Percentiles rank a stretch among this genome's conserved stretches.
These are phyloP conservation scores for Colletotrichum plurivorum DNA, from an alignment of 2,329 filamentous ascomycete species.

Conservation along the genomic window DNA sequence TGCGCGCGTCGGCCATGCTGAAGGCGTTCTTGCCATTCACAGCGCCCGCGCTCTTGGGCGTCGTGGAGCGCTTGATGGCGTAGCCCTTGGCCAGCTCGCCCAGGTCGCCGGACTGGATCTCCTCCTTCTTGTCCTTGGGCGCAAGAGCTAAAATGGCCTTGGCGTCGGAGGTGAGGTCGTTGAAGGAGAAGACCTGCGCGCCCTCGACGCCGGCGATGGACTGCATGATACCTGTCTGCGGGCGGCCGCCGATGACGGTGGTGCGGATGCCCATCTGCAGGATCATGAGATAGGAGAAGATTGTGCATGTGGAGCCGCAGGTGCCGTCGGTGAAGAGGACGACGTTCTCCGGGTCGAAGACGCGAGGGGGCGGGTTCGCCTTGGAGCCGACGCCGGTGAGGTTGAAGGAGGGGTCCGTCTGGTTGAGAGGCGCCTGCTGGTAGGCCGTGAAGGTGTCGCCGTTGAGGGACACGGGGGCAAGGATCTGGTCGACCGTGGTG, in stretches of 20 bases:
- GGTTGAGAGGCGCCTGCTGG: constrained; percentile 58
- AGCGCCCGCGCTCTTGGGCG: constrained; percentile 44
- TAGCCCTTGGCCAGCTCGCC: constrained; percentile 51
- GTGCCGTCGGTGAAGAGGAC: constrained; percentile 68
- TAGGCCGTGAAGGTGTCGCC: constrained; percentile 65
- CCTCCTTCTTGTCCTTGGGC: constrained; percentile 37
- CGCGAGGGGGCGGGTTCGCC: constrained; percentile 57
- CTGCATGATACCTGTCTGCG: constrained; percentile 61
- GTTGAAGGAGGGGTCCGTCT: constrained; percentile 52
- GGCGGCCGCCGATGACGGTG: constrained; percentile 62
- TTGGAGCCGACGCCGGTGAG: constrained; percentile 59
- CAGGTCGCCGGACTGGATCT: constrained; percentile 46
- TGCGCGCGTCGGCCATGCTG: constrained; percentile 47
- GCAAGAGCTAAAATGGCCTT: constrained; percentile 45
- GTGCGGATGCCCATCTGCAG: constrained; percentile 63
- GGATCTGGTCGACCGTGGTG: constrained; percentile 48
- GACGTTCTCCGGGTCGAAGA: constrained; percentile 67
- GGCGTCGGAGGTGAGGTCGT: constrained; percentile 47
- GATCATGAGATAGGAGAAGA: constrained; percentile 69
- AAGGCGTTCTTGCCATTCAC: constrained; percentile 56
- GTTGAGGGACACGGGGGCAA: constrained; percentile 52
- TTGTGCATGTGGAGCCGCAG: constrained; percentile 68
- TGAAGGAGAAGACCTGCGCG: constrained; percentile 52
- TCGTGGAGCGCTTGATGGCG: constrained; percentile 47
- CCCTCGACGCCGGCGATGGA: constrained; percentile 65